Evolutionary conservation across 345 rosid species (phyloP), one percentile per base, ranked within the genome.

Genomic region (Salix caprea): DNA sequence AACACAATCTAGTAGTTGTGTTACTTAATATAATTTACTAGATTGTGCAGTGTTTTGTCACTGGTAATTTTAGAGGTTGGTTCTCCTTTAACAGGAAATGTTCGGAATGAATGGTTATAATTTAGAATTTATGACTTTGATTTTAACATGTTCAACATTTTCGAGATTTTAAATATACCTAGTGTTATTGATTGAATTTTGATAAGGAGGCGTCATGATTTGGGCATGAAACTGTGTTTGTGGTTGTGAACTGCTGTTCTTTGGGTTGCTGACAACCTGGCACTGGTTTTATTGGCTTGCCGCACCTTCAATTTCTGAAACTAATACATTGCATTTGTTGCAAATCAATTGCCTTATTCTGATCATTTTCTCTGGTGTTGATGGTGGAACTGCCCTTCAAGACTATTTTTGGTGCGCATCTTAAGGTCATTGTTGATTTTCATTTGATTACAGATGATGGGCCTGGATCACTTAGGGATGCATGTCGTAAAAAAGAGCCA

Each of bases 401-500:
- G 14, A 16, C 44, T 7, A 48, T 50, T 15, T 15, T 37, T 44
- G 48, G 48, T 77, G 15, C 40, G 7, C 12, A 5, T 60, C 40
- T 5, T 58, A 23, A 44, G 48, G 21, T 36, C 24, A 24, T 68
- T 56, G 7, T 36, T 14, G 3, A 11, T 16, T 61, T 62, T 61
- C 69, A 6, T 66, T 72, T n/a, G 39, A 71, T 76, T 83, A 81
- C 61, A 96, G 99, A 94, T 76, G 97, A 92, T 50, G 99, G 96
- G 54, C 96, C 97, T 6, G 97, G 98, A 82, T 90, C 98, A 7
- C 83, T 94, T 54, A 86, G 97, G 30, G 88, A 90, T 30, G 98
- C 90, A 74, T 96, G 99, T 66, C 83, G 86, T 46, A 88, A 60
- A 52, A 90, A 88, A 77, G 98, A 94, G 76, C 97, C 96, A 21